Conservation (phyloP, 495 filamentous ascomycete species). For the Penicillium robsamsonii region DNA sequence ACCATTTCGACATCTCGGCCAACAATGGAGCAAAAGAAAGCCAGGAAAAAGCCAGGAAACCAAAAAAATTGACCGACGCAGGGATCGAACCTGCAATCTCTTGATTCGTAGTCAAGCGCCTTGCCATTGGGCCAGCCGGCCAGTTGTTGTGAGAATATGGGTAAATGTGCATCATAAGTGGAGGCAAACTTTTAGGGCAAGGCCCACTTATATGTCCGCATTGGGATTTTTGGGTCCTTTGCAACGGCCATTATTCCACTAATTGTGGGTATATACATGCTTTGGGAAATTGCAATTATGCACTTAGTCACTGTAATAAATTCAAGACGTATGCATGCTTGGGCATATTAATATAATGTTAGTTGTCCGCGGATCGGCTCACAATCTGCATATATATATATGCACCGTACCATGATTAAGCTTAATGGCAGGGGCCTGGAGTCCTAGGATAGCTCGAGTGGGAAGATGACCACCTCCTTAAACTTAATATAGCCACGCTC, state of each 20-base stretch:
- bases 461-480: too few relatives aligned
- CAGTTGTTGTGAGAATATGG: background rate
- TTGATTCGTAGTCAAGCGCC: constrained; percentile 73
- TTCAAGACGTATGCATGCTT: too few relatives aligned
- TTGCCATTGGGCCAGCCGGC: constrained; percentile 66
- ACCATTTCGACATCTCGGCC: background rate
- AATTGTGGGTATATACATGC: background rate
- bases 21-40: background rate
- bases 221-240: background rate
- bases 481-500: too few relatives aligned
- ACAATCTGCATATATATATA: too few relatives aligned
- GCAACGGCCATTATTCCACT: background rate
- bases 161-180: background rate
- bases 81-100: constrained; percentile 54
- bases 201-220: background rate
- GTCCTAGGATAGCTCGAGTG: too few relatives aligned
- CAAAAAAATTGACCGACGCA: constrained; percentile 43
- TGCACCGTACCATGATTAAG: too few relatives aligned
- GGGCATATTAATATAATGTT: too few relatives aligned
- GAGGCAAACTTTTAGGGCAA: background rate
- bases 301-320: too few relatives aligned
- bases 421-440: too few relatives aligned
- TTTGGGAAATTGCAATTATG: too few relatives aligned
- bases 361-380: too few relatives aligned
- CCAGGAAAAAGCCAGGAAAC: background rate